Base-by-base conservation (phyloP, 2,329 filamentous ascomycete genomes). In the Hymenoscyphus albidus region DNA sequence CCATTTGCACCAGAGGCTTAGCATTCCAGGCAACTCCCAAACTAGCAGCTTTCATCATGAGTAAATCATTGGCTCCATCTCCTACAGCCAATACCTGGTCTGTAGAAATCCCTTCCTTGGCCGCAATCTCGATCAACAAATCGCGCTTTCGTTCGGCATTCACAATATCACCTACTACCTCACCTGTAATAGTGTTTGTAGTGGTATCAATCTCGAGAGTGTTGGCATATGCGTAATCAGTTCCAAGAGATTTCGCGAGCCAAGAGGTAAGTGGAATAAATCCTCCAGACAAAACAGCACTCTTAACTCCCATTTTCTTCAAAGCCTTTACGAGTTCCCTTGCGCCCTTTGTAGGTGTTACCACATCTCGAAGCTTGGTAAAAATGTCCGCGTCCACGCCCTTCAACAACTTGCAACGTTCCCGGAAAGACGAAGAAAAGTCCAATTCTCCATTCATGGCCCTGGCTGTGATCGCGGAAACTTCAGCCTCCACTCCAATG, bases 371-470 rank as follows among this genome's bases (percentile, higher is more conserved):
- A 48, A 99, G 82, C 65, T 89, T 84, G 65, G 92, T 87, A 72
- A 96, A 96, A 16, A 98, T 88, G 63, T 85, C 85, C 10, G 84
- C 87, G 0, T 91, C 87, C 7, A 97, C 87, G 39, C 93, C 94
- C 71, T 89, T 90, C 51, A 99, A 84, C 55, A 98, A 82, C 51
- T 84, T 84, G 35, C 96, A 92, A 22, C 95, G 85, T 75, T 91
- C 91, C 64, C 88, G 87, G 74, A 99, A 87, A 0, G 91, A 93
- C 0, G 86, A 85, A 61, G 93, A 88, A 71, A 99, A 99, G 76
- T 97, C 93, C 42, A 98, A 82, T 80, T 98, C 93, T 66, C 95
- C 95, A 70, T 94, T 88, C 95, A 99, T 99, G 42, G 95, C 94
- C 40, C 93, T 89, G 65, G 89, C 89, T 0, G 95, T 99, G 71